phyloP scores from a whole-genome alignment of 305 asterid genomes.

The Solanum chacoense region DNA sequence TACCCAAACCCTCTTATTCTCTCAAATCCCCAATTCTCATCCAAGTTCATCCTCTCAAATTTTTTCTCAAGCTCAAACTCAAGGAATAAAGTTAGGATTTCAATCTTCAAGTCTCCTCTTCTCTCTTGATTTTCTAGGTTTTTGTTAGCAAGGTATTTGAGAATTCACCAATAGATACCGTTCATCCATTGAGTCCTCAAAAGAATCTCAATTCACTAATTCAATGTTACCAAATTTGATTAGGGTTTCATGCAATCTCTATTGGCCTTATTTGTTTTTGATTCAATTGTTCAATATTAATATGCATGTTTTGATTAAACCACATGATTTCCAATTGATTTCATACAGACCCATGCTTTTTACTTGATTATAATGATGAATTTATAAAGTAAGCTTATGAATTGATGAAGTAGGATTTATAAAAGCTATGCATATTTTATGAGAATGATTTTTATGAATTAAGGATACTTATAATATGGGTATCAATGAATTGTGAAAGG shows the following conservation, averaged over 20 bases:
- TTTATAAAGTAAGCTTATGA: not conserved
- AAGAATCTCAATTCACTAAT: not conserved
- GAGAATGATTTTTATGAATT: not conserved
- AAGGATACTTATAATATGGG: not conserved
- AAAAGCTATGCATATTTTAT: not conserved
- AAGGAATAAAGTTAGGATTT: not conserved
- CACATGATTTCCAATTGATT: not conserved
- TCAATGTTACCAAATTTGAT: not conserved
- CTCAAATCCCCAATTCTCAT: not conserved
- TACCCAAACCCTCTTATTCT: not conserved
- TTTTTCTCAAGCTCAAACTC: not conserved
- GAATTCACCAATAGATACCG: not conserved
- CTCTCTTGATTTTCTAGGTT: not conserved
- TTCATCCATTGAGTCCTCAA: not conserved
- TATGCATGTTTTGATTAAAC: not conserved
- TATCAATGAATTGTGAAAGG: not conserved
- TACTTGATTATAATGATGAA: not conserved
- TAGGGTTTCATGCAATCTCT: not conserved
- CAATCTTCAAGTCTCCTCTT: not conserved
- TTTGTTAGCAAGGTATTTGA: not conserved
- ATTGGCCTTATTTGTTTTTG: not conserved
- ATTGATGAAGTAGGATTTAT: not conserved
- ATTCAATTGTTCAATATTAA: not conserved
- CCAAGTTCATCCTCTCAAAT: not conserved
- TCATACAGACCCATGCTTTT: not conserved